A percentile compares a stretch with the other conserved stretches of the same genome.
Evolutionary conservation across 2,329 filamentous ascomycete genomes (phyloP).

Genomic region (Leptographium lundbergii): DNA sequence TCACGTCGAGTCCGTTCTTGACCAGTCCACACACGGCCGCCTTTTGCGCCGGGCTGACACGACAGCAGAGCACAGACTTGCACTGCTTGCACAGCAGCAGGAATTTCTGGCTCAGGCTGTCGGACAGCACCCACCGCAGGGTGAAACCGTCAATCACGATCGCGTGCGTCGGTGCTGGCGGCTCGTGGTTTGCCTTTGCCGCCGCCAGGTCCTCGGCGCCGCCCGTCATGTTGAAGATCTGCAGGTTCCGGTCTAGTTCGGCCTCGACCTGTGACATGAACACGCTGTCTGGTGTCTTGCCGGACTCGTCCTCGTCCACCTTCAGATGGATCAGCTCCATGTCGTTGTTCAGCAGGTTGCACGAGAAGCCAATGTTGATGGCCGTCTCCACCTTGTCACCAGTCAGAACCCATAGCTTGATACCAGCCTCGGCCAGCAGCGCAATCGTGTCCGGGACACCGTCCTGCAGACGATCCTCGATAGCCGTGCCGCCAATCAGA

Average conservation of each 20-base stretch:
- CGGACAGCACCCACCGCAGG: conserved; percentile 74
- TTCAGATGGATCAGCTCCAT: conserved; percentile 95
- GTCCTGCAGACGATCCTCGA: conserved; percentile 93
- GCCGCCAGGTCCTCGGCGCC: conserved; percentile 71
- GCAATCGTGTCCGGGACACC: conserved; percentile 94
- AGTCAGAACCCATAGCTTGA: conserved; percentile 96
- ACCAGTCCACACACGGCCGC: conserved; percentile 95
- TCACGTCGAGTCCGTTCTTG: conserved; percentile 86
- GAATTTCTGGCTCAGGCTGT: conserved; percentile 80
- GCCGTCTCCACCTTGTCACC: conserved; percentile 98
- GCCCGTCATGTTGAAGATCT: conserved; percentile 65
- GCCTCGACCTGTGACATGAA: conserved; percentile 48
- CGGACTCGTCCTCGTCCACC: conserved; percentile 57
- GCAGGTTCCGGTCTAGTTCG: conserved; percentile 62
- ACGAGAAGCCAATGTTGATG: conserved; percentile 99
- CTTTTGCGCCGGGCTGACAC: conserved; percentile 94
- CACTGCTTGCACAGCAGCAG: conserved; percentile 93
- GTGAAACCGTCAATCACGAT: conserved; percentile 93
- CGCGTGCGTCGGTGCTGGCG: conserved; percentile 78
- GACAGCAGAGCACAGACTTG: conserved; percentile 90
- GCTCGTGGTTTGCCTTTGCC: conserved; percentile 72
- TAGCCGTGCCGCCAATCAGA: conserved; percentile 85
- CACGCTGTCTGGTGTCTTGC: conserved; percentile 31
- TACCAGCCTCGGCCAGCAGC: conserved; percentile 80
- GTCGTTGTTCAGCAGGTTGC: conserved; percentile 91